Evolutionary conservation across 352 stramenopile species (phyloP).

Genomic region (Phytopythium mirpurense): DNA sequence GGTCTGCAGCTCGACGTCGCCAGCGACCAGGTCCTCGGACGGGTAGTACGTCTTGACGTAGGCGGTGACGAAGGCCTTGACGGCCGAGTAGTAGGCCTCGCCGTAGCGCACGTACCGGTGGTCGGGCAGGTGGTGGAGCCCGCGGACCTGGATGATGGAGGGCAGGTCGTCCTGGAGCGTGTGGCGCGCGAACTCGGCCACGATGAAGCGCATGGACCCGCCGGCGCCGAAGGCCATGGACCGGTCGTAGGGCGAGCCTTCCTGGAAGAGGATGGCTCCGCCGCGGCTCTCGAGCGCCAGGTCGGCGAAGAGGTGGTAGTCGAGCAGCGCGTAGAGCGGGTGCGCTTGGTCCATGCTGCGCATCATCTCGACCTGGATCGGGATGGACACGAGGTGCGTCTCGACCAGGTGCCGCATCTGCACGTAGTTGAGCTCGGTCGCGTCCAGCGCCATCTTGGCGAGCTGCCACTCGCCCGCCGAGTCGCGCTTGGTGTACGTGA

Average conservation of each 20-base stretch:
- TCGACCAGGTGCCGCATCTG: conserved; percentile 22
- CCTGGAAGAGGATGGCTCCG: conserved; percentile 13
- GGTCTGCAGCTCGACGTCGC: conserved; percentile 17
- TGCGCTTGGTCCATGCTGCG: conserved; percentile 26
- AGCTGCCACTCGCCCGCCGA: conserved; percentile 23
- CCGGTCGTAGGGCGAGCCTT: conserved; percentile 20
- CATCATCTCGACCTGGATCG: conserved; percentile 40
- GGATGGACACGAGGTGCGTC: conserved; percentile 23
- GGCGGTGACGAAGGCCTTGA: conserved; percentile 32
- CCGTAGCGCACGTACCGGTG: conserved; percentile 18
- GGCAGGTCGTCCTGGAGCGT: conserved; percentile 13
- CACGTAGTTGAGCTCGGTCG: conserved; percentile 24
- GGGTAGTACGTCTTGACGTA: conserved; percentile 35
- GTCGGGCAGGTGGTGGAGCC: conserved; percentile 11
- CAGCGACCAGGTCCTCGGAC: too few relatives aligned
- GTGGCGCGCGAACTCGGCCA: conserved; percentile 13
- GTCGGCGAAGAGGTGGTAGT: conserved; percentile 29
- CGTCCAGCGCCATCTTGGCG: conserved; percentile 35
- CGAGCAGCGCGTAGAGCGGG: conserved; percentile 30
- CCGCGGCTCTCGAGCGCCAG: conserved; percentile 27
- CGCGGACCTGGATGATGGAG: conserved; percentile 13
- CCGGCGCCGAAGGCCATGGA: conserved; percentile 25
- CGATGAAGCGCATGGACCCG: conserved; percentile 27
- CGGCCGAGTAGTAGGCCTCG: conserved; percentile 19
- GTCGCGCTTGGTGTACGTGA: conserved; percentile 25